Conservation (phyloP, 1,284 basidiomycete genomes). For the Trichosporon sp. region DNA sequence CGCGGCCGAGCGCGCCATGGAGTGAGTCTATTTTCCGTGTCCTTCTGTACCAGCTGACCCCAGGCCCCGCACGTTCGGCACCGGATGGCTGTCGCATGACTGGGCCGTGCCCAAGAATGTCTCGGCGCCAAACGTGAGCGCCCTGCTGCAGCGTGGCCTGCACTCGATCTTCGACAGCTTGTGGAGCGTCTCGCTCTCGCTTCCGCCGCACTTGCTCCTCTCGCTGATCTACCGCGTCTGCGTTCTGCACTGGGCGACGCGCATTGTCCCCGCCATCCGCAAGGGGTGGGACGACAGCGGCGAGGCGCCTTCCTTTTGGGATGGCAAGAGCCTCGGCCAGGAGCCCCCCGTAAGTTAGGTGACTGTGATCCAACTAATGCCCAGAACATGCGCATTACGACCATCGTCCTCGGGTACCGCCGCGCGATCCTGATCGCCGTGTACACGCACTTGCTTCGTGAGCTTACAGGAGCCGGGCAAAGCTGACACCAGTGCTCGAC, state of each 20-base stretch:
- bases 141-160: conserved; percentile 40
- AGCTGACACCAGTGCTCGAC: conserved; percentile 48
- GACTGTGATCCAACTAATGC: neutral
- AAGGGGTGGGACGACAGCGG: conserved; percentile 56
- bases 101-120: conserved; percentile 32
- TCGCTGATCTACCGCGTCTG: conserved; percentile 79
- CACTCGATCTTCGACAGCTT: conserved; percentile 42
- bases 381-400: conserved; percentile 55
- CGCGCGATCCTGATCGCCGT: conserved; percentile 57
- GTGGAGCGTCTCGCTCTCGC: conserved; percentile 39
- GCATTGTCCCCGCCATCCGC: conserved; percentile 73
- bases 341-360: conserved; percentile 50
- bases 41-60: conserved; percentile 1
- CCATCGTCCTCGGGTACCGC: conserved; percentile 54
- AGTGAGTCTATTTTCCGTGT: conserved; percentile 38
- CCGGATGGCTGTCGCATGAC: conserved; percentile 46
- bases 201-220: conserved; percentile 62
- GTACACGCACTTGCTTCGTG: conserved; percentile 57
- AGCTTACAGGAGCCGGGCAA: conserved; percentile 19
- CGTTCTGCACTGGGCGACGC: conserved; percentile 81
- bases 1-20: conserved; percentile 52
- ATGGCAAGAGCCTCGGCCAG: conserved; percentile 50
- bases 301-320: conserved; percentile 48
- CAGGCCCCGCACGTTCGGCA: conserved; percentile 51
- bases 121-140: conserved; percentile 30